phyloP scores from a whole-genome alignment of 306 rosid species.

The Quercus robur region DNA sequence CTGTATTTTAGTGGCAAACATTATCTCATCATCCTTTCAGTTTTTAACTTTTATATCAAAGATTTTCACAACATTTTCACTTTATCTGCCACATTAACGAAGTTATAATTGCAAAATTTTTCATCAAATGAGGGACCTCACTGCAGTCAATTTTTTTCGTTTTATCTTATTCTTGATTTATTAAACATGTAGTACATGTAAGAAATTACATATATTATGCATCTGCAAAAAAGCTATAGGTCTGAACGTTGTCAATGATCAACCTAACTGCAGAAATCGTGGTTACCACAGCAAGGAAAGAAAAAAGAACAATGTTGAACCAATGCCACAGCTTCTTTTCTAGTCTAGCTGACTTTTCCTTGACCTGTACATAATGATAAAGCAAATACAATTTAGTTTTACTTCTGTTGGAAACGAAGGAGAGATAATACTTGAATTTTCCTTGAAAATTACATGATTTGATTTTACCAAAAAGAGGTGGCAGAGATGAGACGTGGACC shows the following conservation, averaged over 20 bases:
- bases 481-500: no score
- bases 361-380: slow-evolving; percentile 29
- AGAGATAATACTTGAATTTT: no score
- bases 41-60: not conserved
- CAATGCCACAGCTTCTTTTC: slow-evolving; percentile 58
- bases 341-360: slow-evolving; percentile 41
- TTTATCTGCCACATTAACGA: not conserved
- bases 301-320: slow-evolving; percentile 38
- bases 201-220: slow-evolving; percentile 7
- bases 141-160: not conserved
- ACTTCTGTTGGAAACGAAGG: not conserved
- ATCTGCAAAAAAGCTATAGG: slow-evolving; percentile 48
- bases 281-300: slow-evolving; percentile 37
- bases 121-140: not conserved
- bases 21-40: not conserved
- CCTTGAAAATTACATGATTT: no score
- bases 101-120: not conserved
- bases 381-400: not conserved
- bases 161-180: not conserved
- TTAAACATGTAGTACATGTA: not conserved
- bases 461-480: no score
- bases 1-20: not conserved
- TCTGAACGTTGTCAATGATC: slow-evolving; percentile 31
- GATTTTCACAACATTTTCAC: not conserved
- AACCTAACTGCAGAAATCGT: slow-evolving; percentile 43